Base-by-base conservation (phyloP, 192 early-diverging fungal species). In the Coemansia asiatica region DNA sequence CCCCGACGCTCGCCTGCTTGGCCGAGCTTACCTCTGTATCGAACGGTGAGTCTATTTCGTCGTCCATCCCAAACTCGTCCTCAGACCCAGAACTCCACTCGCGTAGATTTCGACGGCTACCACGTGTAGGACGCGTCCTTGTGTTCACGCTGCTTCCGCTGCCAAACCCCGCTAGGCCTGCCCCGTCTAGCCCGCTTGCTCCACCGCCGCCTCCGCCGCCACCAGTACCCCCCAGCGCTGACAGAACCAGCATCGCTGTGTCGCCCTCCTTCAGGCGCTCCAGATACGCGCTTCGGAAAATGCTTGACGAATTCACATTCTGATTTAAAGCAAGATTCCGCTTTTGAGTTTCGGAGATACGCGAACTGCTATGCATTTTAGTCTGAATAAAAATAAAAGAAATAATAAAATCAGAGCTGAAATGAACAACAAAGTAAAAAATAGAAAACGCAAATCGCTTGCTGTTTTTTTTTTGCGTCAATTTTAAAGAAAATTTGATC, bases 51-150 rank as follows among this genome's bases (percentile, higher is more conserved):
- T 81, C 78, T 7, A 53, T 50, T 25, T 81, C 78, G 6, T 81
- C 73, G 19, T 81, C 78, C 9, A 27, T 58, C 6, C 63, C 78
- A 47, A 65, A 74, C 22, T 81, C 78, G 51, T 81, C 70, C 10
- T 81, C 78, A 2, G 78, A 81, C 64, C 75, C 78, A 6, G 78
- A 81, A 33, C 78, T 81, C 78, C 78, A 81, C 49, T 81, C 78
- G 27, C 78, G 72, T 31, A 81, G 62, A 72, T 75, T 81, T 49
- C 78, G 68, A 36, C 78, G 62, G 28, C 67, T 81, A 22, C 72
- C 69, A 16, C 78, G 78, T 63, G 78, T 75, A 18, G 66, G 69
- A n/a, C 78, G 72, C 29, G 69, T 71, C n/a, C 78, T 66, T 56
- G 58, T 66, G 21, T 44, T 63, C 66, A 75, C 68, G 21, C 72